These are phyloP conservation scores for Metschnikowia lunata DNA, from an alignment of 805 yeast species.

Conservation along the genomic window DNA sequence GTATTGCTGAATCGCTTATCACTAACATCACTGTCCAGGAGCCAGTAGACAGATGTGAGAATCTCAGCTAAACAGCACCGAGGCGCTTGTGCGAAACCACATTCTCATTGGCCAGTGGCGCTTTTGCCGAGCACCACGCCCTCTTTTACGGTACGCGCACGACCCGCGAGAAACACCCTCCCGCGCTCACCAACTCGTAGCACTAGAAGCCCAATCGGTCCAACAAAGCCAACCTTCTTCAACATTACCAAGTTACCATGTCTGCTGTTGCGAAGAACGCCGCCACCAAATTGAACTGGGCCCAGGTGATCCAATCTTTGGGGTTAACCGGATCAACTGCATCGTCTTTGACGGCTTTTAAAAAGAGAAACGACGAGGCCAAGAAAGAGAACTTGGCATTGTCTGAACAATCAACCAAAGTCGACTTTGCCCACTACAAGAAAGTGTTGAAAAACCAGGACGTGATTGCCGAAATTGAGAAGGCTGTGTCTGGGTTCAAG, in stretches of 20 bases:
- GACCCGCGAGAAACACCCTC: conserved; percentile 3
- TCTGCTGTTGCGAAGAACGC: conserved; percentile 51
- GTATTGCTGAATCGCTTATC: too few species aligned
- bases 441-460: conserved; percentile 74
- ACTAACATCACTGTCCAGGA: too few species aligned
- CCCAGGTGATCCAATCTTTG: conserved; percentile 78
- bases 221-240: neutral
- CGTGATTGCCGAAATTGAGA: conserved; percentile 76
- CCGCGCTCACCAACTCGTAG: too few species aligned
- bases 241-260: conserved; percentile 7
- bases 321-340: conserved; percentile 94
- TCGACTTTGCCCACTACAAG: conserved; percentile 81
- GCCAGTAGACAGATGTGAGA: too few species aligned
- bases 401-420: conserved; percentile 65
- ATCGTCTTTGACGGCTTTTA: conserved; percentile 80
- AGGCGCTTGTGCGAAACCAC: neutral
- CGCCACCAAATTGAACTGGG: conserved; percentile 91
- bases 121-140: conserved; percentile 1
- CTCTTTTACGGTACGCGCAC: conserved; percentile 11
- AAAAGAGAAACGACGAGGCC: conserved; percentile 98
- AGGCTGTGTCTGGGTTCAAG: conserved; percentile 67
- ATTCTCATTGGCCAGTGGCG: conserved; percentile 15
- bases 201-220: neutral
- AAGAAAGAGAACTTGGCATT: conserved; percentile 73
- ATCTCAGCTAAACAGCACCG: too few species aligned